Percentiles rank a stretch among this genome's conserved stretches.
Conservation (phyloP, 2,329 filamentous ascomycete species). For the Aspergillus floridensis region DNA sequence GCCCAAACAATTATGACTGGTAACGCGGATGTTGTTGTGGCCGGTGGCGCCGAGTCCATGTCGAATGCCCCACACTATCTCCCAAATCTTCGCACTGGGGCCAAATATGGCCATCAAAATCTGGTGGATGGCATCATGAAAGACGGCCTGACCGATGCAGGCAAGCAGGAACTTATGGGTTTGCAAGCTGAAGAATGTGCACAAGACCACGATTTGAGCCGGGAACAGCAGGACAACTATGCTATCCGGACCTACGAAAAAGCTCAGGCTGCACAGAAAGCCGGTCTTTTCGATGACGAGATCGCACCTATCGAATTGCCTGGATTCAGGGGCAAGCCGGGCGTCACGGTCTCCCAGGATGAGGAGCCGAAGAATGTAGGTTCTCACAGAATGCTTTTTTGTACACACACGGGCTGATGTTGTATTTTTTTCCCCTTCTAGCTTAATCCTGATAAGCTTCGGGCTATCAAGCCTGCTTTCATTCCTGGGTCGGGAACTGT, state of each 20-base stretch:
- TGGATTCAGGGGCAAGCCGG: constrained; percentile 85
- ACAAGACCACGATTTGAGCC: constrained; percentile 72
- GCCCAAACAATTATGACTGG: constrained; percentile 97
- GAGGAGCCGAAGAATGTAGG: constrained; percentile 90
- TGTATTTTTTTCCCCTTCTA: constrained; percentile 17
- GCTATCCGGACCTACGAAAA: constrained; percentile 94
- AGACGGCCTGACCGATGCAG: constrained; percentile 89
- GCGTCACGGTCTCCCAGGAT: constrained; percentile 74
- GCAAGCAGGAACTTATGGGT: constrained; percentile 94
- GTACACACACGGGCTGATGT: not conserved
- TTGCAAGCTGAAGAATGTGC: constrained; percentile 90
- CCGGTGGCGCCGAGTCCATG: constrained; percentile 97
- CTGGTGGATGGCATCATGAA: constrained; percentile 89
- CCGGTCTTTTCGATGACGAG: constrained; percentile 77
- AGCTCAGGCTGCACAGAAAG: constrained; percentile 79
- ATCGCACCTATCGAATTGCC: constrained; percentile 87
- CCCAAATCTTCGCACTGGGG: constrained; percentile 76
- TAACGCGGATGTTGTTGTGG: constrained; percentile 87
- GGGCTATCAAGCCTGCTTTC: constrained; percentile 80
- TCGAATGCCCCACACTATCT: constrained; percentile 97
- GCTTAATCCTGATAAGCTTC: constrained; percentile 78
- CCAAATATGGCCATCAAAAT: constrained; percentile 89
- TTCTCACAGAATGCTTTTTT: constrained; percentile 1
- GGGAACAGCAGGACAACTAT: constrained; percentile 90
- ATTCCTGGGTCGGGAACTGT: constrained; percentile 75